phyloP scores from a whole-genome alignment of 2,329 filamentous ascomycete species.

The Ampelomyces quisqualis region DNA sequence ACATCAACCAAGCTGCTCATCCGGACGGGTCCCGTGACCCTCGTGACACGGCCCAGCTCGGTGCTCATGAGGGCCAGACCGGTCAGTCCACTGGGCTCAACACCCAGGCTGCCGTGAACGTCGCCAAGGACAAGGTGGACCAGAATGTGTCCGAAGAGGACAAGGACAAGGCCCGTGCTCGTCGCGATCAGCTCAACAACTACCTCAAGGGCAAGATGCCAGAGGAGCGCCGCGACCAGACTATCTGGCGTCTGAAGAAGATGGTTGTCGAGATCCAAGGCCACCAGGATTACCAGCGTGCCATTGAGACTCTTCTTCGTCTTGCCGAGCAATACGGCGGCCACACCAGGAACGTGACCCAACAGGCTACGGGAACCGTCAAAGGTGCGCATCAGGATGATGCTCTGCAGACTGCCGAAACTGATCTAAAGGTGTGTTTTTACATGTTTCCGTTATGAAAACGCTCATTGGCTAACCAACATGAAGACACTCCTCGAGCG shows the following conservation, averaged over 20 bases:
- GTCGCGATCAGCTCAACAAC: constrained; percentile 59
- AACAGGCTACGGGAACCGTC: constrained; percentile 66
- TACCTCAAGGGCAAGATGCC: constrained; percentile 88
- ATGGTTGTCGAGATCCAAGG: constrained; percentile 97
- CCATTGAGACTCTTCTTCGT: constrained; percentile 81
- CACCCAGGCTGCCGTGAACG: constrained; percentile 51
- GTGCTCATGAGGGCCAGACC: constrained; percentile 53
- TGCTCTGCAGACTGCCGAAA: constrained; percentile 69
- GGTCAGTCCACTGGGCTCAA: constrained; percentile 54
- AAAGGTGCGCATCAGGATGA: constrained; percentile 69
- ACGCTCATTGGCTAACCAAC: constrained; percentile 53
- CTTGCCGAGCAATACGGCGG: constrained; percentile 82
- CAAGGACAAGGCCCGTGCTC: constrained; percentile 46
- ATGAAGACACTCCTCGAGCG: constrained; percentile 81
- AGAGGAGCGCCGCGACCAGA: constrained; percentile 87
- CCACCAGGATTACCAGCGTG: constrained; percentile 88
- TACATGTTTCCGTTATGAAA: constrained; percentile 42
- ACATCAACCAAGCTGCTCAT: constrained; percentile 60
- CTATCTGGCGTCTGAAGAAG: constrained; percentile 92
- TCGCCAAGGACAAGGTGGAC: constrained; percentile 59
- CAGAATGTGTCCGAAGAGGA: constrained; percentile 66
- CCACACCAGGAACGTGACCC: constrained; percentile 66
- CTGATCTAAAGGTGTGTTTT: constrained; percentile 68
- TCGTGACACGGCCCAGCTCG: constrained; percentile 54
- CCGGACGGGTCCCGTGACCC: constrained; percentile 58